Evolutionary conservation across 140 eudicot genomes (phyloP), one percentile per base, ranked within the genome.

Genomic region (Anethum foeniculum): DNA sequence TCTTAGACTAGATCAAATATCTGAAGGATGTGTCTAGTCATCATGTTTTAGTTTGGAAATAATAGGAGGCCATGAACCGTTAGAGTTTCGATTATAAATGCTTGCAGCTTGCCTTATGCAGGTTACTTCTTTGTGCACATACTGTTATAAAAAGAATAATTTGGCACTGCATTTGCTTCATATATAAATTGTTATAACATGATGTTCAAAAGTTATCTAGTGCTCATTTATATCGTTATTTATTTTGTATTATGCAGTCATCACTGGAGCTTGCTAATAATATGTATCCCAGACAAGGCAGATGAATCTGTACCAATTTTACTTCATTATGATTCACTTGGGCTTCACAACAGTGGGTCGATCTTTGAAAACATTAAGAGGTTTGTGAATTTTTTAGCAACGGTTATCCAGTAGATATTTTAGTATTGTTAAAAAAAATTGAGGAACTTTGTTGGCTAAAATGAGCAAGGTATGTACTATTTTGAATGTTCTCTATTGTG

Each of bases 251-350:
- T 77, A 8, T 52, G 71, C 89, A 95, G 99, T 56, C 88, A 77
- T 21, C 99, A 95, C 79, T 95, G 99, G 99, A 95, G 99, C 90
- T 84, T 95, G 88, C 90, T 84, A 28, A 92, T 92, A 67, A 89
- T 95, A 58, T 92, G 97, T 73, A 84, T 95, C 46, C 97, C 99
- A 62, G 84, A 85, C 71, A 88, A 88, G 81, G 86, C 86, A 80
- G 93, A 86, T 79, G 91, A 84, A 74, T 83, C 90, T 18, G 97
- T 93, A 6, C 95, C 93, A 7, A 76, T 92, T 65, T 64, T 92
- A 77, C 97, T 95, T 81, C 99, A 95, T 85, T 79, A 92, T 86
- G 99, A 95, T 89, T 95, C 99, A 75, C 87, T 95, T 34, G 89
- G 93, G 51, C 68, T 88, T 68, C 99, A 95, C 81, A 15, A 15